Conservation (phyloP, 306 rosid genomes). For the Clitoria ternatea region DNA sequence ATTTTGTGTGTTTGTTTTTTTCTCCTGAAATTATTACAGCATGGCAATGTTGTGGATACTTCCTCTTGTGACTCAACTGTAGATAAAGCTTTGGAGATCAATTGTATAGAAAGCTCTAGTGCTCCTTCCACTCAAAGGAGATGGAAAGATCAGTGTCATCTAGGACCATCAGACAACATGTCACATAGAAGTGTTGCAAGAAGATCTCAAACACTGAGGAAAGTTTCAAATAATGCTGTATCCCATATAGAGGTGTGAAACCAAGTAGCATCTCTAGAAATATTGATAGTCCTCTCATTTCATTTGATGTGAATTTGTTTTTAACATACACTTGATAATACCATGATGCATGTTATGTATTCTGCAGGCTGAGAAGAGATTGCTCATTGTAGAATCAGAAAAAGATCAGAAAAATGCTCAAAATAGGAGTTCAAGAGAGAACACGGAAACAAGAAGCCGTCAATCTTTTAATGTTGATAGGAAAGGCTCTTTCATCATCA, state of each 20-base stretch:
- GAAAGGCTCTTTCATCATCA: slow-evolving; percentile 26
- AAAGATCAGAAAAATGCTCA: slow-evolving; percentile 10
- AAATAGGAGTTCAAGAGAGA: slow-evolving; percentile 1
- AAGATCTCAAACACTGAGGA: slow-evolving; percentile 28
- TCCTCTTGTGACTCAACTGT: slow-evolving; percentile 32
- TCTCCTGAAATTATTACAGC: slow-evolving; percentile 30
- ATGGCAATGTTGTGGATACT: not conserved
- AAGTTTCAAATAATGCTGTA: slow-evolving; percentile 14
- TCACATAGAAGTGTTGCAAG: slow-evolving; percentile 11
- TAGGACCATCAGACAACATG: slow-evolving; percentile 11
- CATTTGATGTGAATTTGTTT: not conserved
- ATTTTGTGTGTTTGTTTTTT: not conserved
- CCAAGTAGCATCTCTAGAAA: not conserved
- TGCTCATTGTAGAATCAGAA: not conserved
- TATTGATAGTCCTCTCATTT: slow-evolving; percentile 1
- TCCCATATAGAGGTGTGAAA: slow-evolving; percentile 46
- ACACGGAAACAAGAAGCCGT: not conserved
- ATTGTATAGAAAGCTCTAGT: not conserved
- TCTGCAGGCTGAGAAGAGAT: slow-evolving; percentile 35
- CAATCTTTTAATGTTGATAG: slow-evolving; percentile 8
- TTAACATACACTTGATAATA: not conserved
- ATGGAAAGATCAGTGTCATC: slow-evolving; percentile 5
- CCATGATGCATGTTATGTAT: slow-evolving; percentile 13
- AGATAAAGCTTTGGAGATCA: slow-evolving; percentile 4
- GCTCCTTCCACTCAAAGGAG: not conserved